Base-by-base conservation (phyloP, 148 eudicot species). In the Chenopodium quinoa region DNA sequence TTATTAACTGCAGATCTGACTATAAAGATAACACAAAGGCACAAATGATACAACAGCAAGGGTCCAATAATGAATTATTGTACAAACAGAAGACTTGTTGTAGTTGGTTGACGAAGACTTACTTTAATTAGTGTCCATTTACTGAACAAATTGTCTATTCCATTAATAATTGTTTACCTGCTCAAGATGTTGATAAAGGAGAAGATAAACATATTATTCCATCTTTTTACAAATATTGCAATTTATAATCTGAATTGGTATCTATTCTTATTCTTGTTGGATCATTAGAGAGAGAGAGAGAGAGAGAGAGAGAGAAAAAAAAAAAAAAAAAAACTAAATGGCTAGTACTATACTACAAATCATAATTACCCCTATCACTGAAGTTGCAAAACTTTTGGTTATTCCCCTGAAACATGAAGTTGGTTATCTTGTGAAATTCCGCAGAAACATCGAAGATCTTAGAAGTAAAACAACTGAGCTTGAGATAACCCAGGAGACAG, bases 341-440 rank as follows among this genome's bases (percentile, higher is more conserved):
- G 85, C 78, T 63, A 64, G n/a, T 10, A 22, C 34, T 50, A 67
- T 84, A 72, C 25, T 85, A 67, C 79, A 75, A 54, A 81, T 85
- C 66, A 0, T 85, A 66, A 22, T 75, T 4, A 78, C 82, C 50
- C 84, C 87, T 13, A 17, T 85, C 7, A 82, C 81, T 44, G 84
- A 85, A 76, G 27, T 85, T 46, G 84, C 84, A 29, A 85, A 85
- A 68, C 75, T 79, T 27, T 60, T 85, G 19, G 60, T 78, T 44
- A 72, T 71, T 67, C 87, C 87, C 56, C 56, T 85, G 75, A 11
- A 85, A 82, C 50, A 58, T 9, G 87, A 80, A 74, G 76, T 86
- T 46, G 58, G 81, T 25, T 88, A 88, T 64, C 48, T 84, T 64
- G 27, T 82, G 11, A 79, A 71, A 78, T 82, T 77, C 72, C 77